Evolutionary conservation across 176 grass and related monocot genomes (phyloP), one percentile per base, ranked within the genome.

Genomic region (Oryza nivara): DNA sequence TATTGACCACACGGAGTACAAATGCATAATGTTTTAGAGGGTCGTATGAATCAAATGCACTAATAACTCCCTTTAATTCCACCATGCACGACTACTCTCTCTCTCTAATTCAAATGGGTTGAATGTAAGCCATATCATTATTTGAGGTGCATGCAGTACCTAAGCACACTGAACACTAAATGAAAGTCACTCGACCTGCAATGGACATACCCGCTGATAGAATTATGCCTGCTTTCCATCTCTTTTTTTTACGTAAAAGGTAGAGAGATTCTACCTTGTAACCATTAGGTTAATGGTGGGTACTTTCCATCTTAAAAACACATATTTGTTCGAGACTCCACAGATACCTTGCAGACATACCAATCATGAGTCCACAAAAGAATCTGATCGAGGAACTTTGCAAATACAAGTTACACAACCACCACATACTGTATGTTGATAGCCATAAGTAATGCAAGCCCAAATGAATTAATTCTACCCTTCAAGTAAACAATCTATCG

Each of bases 71-170:
- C 40, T 66, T 65, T 86, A 17, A 47, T 71, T 81, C 72, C 15
- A 65, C 4, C 19, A 26, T 28, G 72, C 52, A 58, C 20, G 17
- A 20, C 6, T 17, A 51, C 48, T 51, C 48, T 51, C 48, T 5
- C 46, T 49, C 11, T 49, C 47, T 6, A 0, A 0, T 1, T 11
- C 1, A 73, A 51, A 17, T 72, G 34, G 56, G 65, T 16, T 70
- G 7, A 48, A 5, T 5, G 20, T 14, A 65, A 60, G 49, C 20
- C 16, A 16, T 47, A 78, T 0, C 44, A 64, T 64, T 13, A 40
- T 1, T 38, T 38, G 36, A 65, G 40, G 69, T 82, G 12, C 23
- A 72, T 65, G 56, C 20, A 77, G 63, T 52, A 86, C 66, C 66
- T 5, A 49, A 49, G 40, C 1, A 41, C 40, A 41, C 7, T 44